Evolutionary conservation across 768 basidiomycete genomes (phyloP).

Genomic region (Calocybe gangraenosa): DNA sequence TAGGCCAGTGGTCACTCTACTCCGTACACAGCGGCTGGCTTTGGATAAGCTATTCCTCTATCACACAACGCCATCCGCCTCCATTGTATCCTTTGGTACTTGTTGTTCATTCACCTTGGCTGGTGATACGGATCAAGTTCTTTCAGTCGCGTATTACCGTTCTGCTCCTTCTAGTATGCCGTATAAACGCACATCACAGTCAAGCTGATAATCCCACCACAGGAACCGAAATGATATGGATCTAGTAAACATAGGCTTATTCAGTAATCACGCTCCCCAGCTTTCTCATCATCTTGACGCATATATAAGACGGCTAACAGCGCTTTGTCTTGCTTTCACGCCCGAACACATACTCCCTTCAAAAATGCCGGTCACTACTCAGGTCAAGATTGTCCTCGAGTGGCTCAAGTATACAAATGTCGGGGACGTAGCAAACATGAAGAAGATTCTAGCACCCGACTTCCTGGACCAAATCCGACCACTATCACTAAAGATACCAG

Average conservation of each 20-base stretch:
- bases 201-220: not conserved
- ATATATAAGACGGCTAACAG: too few relatives aligned
- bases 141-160: too few relatives aligned
- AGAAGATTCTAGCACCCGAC: not conserved
- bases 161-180: too few relatives aligned
- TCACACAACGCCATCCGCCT: too few relatives aligned
- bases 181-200: not conserved
- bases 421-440: conserved; percentile 5
- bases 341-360: not conserved
- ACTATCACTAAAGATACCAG: not conserved
- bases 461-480: conserved; percentile 7
- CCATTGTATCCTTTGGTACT: too few relatives aligned
- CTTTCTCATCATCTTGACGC: too few relatives aligned
- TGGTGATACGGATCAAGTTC: too few relatives aligned
- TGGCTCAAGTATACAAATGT: conserved; percentile 5
- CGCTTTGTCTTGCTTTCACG: not conserved
- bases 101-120: too few relatives aligned
- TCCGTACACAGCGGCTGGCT: too few relatives aligned
- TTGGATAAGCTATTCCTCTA: too few relatives aligned
- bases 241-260: too few relatives aligned
- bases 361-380: not conserved
- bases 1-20: too few relatives aligned
- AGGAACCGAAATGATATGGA: not conserved
- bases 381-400: conserved; percentile 1
- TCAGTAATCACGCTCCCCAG: not conserved